Conservation (phyloP, 345 rosid genomes). For the Eucalyptus curtisii region DNA sequence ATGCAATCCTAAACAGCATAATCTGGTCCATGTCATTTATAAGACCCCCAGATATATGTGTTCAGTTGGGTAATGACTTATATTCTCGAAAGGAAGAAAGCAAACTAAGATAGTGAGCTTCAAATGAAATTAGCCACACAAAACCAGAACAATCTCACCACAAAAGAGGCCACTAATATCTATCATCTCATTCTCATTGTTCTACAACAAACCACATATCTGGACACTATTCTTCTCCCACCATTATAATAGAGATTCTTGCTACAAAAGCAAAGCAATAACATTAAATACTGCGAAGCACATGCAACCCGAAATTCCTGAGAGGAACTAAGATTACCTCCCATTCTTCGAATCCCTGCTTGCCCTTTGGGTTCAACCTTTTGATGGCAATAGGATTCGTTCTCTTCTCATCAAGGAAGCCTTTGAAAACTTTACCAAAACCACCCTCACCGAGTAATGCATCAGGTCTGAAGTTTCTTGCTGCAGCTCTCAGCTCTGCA, state of each 20-base stretch:
- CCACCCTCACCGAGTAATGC: not conserved
- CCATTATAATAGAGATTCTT: not conserved
- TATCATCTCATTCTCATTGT: not conserved
- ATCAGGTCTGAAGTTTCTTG: not conserved
- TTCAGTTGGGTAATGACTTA: not conserved
- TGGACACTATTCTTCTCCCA: not conserved
- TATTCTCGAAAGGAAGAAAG: not conserved
- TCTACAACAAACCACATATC: not conserved
- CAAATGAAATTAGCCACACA: not conserved
- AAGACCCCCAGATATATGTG: not conserved
- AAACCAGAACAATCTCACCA: not conserved
- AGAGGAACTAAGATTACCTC: not conserved
- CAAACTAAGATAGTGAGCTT: not conserved
- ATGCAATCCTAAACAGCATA: not conserved
- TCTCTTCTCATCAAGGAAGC: not conserved
- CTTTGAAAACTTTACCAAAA: conserved; percentile 1
- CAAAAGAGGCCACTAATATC: not conserved
- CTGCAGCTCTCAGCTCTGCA: not conserved
- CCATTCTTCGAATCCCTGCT: conserved; percentile 1
- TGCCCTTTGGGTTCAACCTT: not conserved
- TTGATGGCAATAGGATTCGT: not conserved
- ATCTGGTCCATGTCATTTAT: not conserved
- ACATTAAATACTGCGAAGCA: not conserved
- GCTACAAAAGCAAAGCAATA: not conserved
- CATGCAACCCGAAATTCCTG: not conserved